Percentiles rank a stretch among this genome's conserved stretches.
Evolutionary conservation across 2,329 filamentous ascomycete genomes (phyloP).

Genomic region (Paracoccidioides brasiliensis): DNA sequence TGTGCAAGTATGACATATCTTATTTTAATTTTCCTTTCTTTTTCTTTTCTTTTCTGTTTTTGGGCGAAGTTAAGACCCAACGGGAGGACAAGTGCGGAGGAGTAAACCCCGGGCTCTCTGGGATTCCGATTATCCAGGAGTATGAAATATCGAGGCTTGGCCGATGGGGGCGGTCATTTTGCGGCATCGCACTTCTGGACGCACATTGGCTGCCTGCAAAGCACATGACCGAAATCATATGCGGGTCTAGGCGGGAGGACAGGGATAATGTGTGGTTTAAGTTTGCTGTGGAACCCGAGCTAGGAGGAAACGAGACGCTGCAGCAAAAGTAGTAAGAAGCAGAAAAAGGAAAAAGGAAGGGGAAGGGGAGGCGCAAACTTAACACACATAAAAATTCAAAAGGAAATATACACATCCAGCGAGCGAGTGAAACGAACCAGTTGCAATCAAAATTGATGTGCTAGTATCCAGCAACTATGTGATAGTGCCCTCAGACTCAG

Average conservation of each 20-base stretch:
- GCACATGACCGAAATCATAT: slow-evolving; percentile 13
- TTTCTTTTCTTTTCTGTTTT: background rate
- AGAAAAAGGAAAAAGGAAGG: background rate
- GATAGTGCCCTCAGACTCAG: background rate
- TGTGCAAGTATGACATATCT: background rate
- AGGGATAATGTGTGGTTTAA: slow-evolving; percentile 9
- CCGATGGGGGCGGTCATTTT: background rate
- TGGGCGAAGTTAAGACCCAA: background rate
- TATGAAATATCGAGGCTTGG: slow-evolving; percentile 5
- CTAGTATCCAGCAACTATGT: background rate
- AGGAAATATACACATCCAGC: background rate
- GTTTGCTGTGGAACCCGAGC: background rate
- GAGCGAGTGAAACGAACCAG: background rate
- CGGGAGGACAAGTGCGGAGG: background rate
- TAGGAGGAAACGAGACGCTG: background rate
- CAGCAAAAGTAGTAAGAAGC: background rate
- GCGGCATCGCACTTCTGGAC: background rate
- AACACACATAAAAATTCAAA: background rate
- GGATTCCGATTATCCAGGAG: background rate
- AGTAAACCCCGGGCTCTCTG: background rate
- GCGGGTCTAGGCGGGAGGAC: slow-evolving; percentile 13
- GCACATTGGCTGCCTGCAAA: slow-evolving; percentile 7
- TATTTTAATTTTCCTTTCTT: too few species aligned
- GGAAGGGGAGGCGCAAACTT: background rate
- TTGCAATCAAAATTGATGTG: background rate